Conservation (phyloP, 768 basidiomycete species). For the Phlebiopsis flavidoalba region DNA sequence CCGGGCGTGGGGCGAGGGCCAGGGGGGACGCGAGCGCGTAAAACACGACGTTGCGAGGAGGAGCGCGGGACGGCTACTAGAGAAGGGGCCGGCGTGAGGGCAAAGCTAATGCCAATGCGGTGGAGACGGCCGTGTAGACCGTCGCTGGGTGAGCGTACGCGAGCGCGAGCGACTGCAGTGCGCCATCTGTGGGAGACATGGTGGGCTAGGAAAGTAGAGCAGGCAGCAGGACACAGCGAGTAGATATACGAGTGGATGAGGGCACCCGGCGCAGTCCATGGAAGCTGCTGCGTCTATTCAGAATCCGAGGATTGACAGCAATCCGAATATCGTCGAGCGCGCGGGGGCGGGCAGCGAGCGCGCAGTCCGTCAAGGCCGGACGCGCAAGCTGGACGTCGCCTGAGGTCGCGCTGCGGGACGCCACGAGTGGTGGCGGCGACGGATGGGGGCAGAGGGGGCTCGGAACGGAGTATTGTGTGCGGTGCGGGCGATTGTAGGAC, state of each 20-base stretch:
- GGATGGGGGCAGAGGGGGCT: neutral
- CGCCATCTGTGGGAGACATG: neutral
- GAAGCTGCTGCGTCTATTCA: too few species aligned
- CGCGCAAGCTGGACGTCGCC: too few species aligned
- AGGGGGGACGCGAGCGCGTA: conserved; percentile 22
- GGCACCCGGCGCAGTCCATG: too few species aligned
- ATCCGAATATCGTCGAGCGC: too few species aligned
- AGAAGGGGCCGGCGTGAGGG: conserved; percentile 26
- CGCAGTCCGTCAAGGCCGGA: too few species aligned
- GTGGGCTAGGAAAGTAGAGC: neutral
- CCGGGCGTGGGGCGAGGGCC: conserved; percentile 14
- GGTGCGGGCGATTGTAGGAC: conserved; percentile 1
- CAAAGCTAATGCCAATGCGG: conserved; percentile 17
- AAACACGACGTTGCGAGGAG: conserved; percentile 24
- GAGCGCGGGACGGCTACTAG: conserved; percentile 23
- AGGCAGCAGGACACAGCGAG: neutral
- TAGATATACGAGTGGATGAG: neutral
- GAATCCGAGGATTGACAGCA: too few species aligned
- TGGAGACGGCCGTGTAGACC: neutral
- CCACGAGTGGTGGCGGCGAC: neutral
- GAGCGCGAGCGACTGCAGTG: neutral
- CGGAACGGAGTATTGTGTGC: neutral
- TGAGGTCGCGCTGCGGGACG: too few species aligned
- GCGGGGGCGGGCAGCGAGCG: too few species aligned
- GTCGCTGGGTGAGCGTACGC: conserved; percentile 3